Conservation (phyloP, 2,329 filamentous ascomycete genomes). For the Cercospora sp. region DNA sequence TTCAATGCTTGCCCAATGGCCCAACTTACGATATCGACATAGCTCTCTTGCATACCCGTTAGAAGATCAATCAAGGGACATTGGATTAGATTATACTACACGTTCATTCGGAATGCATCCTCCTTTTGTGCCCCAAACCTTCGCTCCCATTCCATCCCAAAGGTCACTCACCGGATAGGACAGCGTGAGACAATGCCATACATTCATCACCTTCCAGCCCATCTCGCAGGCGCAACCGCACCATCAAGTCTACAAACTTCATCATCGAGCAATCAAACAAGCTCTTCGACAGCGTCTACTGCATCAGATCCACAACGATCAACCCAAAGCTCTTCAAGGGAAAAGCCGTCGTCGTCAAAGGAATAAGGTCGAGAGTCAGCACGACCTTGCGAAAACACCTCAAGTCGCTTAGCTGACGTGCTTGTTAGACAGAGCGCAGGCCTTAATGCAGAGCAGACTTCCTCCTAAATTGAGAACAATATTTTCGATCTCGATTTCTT, state of each 20-base stretch:
- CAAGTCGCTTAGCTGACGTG: background rate
- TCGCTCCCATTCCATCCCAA: background rate
- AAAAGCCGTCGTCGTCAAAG: background rate
- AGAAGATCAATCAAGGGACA: background rate
- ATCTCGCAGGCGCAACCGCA: constrained; percentile 6
- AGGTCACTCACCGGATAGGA: background rate
- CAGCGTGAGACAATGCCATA: constrained; percentile 11
- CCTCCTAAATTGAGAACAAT: background rate
- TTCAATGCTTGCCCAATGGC: constrained; percentile 9
- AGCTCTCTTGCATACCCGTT: background rate
- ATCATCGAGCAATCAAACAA: background rate
- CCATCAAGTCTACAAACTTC: background rate
- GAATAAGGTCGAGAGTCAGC: background rate
- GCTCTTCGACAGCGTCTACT: background rate
- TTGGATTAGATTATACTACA: background rate
- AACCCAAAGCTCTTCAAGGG: background rate
- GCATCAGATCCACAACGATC: background rate
- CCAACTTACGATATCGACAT: constrained; percentile 8
- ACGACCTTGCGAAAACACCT: background rate
- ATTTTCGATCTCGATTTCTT: background rate
- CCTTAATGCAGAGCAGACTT: background rate
- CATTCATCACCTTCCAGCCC: constrained; percentile 15
- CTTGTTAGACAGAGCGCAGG: background rate
- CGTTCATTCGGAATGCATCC: background rate
- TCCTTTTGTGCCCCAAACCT: no score